These are phyloP conservation scores for Polychaeton citri DNA, from an alignment of 2,329 filamentous ascomycete species.

Conservation along the genomic window DNA sequence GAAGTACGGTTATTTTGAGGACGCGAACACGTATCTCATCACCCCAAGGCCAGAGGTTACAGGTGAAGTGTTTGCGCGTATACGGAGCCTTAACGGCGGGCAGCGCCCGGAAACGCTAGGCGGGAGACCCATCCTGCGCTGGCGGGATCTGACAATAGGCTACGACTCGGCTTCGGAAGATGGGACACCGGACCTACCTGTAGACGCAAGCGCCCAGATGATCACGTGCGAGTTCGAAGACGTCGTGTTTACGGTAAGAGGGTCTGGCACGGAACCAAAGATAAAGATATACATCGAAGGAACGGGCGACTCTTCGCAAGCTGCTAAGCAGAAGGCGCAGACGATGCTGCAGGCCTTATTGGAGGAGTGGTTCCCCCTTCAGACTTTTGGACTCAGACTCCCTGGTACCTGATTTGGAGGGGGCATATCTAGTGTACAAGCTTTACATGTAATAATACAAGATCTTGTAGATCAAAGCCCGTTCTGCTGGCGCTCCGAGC, in stretches of 20 bases:
- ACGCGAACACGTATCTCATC: constrained; percentile 50
- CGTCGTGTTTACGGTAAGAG: constrained; percentile 43
- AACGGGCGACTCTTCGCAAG: constrained; percentile 25
- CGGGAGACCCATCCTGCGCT: constrained; percentile 38
- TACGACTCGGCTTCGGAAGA: constrained; percentile 43
- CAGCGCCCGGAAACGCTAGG: constrained; percentile 28
- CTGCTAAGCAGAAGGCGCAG: constrained; percentile 31
- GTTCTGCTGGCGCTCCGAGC: no score
- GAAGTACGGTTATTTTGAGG: constrained; percentile 47
- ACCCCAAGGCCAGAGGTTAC: constrained; percentile 43
- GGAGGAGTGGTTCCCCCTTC: constrained; percentile 32
- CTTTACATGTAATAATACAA: no score
- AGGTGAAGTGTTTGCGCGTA: constrained; percentile 39
- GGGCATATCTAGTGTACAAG: not conserved
- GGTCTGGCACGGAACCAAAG: constrained; percentile 53
- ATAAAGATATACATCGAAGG: constrained; percentile 48
- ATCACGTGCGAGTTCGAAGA: constrained; percentile 47
- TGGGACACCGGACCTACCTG: constrained; percentile 40
- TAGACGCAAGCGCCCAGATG: constrained; percentile 48
- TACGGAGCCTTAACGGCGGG: constrained; percentile 29
- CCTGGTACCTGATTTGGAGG: not conserved
- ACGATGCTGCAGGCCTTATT: constrained; percentile 33
- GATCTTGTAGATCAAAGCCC: no score
- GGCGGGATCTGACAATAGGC: constrained; percentile 49
- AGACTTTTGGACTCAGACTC: not conserved